Conservation (phyloP, 2,329 filamentous ascomycete species). For the Paracoccidioides lutzii region DNA sequence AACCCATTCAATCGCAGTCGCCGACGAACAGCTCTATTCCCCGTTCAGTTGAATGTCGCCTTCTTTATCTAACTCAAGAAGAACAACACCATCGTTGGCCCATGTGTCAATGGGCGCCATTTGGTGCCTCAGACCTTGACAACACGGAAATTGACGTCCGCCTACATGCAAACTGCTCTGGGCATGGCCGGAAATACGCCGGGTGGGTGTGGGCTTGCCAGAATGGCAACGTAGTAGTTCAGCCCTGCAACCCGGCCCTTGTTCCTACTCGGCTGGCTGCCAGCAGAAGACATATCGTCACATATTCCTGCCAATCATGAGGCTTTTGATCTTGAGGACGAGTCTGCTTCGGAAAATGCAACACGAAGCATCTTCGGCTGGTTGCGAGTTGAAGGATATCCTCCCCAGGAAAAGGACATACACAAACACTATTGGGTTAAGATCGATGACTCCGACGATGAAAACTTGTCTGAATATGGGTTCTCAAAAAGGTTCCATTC, state of each 20-base stretch:
- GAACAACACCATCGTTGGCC: conserved; percentile 14
- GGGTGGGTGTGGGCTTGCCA: conserved; percentile 6
- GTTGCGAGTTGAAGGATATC: conserved; percentile 14
- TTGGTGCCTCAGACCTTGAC: conserved; percentile 17
- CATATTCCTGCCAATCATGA: conserved; percentile 3
- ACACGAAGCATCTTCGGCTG: conserved; percentile 21
- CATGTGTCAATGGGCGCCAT: conserved; percentile 16
- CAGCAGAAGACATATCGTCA: background rate
- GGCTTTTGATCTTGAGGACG: conserved; percentile 5
- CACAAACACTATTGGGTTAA: conserved; percentile 6
- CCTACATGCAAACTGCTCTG: conserved; percentile 15
- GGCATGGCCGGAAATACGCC: conserved; percentile 13
- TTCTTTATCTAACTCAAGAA: conserved; percentile 19
- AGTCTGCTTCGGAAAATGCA: conserved; percentile 16
- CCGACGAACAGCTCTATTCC: conserved; percentile 8
- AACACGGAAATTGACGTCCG: conserved; percentile 21
- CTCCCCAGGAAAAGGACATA: conserved; percentile 5
- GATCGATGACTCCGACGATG: conserved; percentile 7
- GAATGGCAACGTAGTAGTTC: background rate
- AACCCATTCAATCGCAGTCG: conserved; percentile 11
- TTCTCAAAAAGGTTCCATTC: background rate
- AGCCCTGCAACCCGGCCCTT: background rate
- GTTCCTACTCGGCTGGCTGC: background rate
- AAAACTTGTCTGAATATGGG: background rate
- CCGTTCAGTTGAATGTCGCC: conserved; percentile 19